phyloP scores from a whole-genome alignment of 2,329 filamentous ascomycete species.

The Alternaria metachromatica region DNA sequence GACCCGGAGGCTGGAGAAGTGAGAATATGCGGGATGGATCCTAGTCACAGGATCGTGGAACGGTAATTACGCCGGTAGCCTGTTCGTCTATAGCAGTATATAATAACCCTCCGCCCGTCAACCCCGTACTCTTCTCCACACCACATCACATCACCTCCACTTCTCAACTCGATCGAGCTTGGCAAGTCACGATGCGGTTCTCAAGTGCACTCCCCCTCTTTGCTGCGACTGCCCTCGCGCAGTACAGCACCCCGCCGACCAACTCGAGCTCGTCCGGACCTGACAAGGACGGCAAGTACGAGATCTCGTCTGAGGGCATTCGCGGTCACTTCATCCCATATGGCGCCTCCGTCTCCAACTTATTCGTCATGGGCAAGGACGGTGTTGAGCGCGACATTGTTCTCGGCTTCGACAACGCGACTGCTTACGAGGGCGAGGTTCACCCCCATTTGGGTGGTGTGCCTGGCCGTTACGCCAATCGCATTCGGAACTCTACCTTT shows the following conservation, averaged over 20 bases:
- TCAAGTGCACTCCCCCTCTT: conserved; percentile 30
- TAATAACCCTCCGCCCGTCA: conserved; percentile 16
- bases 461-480: conserved; percentile 79
- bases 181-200: conserved; percentile 37
- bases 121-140: conserved; percentile 16
- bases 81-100: conserved; percentile 14
- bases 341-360: conserved; percentile 74
- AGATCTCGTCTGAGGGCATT: conserved; percentile 71
- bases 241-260: conserved; percentile 27
- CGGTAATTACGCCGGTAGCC: conserved; percentile 23
- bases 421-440: conserved; percentile 69
- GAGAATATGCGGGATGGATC: conserved; percentile 17
- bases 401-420: conserved; percentile 77
- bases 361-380: conserved; percentile 72
- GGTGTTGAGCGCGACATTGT: conserved; percentile 75
- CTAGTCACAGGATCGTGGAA: conserved; percentile 28
- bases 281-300: conserved; percentile 67
- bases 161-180: conserved; percentile 21
- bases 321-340: conserved; percentile 75
- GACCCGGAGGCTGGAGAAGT: conserved; percentile 18
- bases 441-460: conserved; percentile 77
- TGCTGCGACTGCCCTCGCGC: conserved; percentile 34
- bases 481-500: conserved; percentile 79
- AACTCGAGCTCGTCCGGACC: conserved; percentile 34
- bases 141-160: conserved; percentile 22